Evolutionary conservation across 352 stramenopile species (phyloP).

Genomic region (Pythium myriotylum): DNA sequence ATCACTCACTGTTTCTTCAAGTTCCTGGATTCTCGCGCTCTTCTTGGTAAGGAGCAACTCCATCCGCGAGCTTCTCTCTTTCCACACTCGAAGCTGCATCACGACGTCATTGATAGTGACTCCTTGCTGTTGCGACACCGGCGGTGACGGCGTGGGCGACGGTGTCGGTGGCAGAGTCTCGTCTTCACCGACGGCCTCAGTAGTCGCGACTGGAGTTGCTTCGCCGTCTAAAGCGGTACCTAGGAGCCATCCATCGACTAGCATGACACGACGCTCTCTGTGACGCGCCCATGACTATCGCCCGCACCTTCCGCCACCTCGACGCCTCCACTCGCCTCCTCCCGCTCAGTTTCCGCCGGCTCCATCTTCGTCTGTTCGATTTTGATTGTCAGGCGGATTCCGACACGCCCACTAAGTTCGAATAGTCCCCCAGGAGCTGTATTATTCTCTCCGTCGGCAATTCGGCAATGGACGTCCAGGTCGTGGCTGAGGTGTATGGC

Average conservation of each 20-base stretch:
- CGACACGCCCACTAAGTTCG: background rate
- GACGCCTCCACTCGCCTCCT: background rate
- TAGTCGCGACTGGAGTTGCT: background rate
- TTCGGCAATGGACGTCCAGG: constrained; percentile 50
- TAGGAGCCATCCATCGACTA: too few species aligned
- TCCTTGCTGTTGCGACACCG: constrained; percentile 14
- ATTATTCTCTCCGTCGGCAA: background rate
- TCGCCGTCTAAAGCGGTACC: constrained; percentile 3
- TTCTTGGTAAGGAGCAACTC: constrained; percentile 73
- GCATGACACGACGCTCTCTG: background rate
- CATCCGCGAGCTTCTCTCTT: constrained; percentile 61
- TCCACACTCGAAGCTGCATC: constrained; percentile 53
- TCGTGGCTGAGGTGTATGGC: constrained; percentile 50
- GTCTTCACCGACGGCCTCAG: constrained; percentile 5
- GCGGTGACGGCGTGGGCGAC: constrained; percentile 20
- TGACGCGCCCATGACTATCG: background rate
- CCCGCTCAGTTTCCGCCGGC: background rate
- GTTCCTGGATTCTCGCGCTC: constrained; percentile 70
- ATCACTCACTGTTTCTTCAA: constrained; percentile 67
- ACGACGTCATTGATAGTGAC: constrained; percentile 26
- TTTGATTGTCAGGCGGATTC: constrained; percentile 25
- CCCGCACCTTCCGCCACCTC: background rate
- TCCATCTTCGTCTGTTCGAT: constrained; percentile 18
- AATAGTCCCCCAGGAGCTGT: constrained; percentile 11
- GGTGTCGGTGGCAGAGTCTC: constrained; percentile 16